A percentile compares a stretch with the other conserved stretches of the same genome.
phyloP scores from a whole-genome alignment of 2,329 filamentous ascomycete genomes.

The Teratosphaeria gauchensis region DNA sequence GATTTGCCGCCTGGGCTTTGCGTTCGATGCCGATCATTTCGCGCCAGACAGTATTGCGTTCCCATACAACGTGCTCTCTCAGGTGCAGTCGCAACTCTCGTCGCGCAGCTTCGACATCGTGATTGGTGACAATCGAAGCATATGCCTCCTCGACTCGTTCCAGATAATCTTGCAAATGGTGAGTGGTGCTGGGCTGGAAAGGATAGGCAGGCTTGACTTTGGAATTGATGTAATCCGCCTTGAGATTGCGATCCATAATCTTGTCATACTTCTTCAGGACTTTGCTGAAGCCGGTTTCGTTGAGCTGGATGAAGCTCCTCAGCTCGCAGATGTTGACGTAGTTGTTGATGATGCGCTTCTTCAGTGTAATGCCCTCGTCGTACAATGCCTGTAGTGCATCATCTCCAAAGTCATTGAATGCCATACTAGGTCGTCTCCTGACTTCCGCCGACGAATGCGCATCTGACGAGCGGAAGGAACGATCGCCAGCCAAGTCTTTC shows the following conservation, averaged over 20 bases:
- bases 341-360: constrained; percentile 77
- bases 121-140: constrained; percentile 69
- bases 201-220: constrained; percentile 71
- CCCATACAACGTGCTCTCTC: constrained; percentile 96
- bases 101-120: constrained; percentile 65
- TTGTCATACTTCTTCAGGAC: constrained; percentile 99
- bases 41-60: constrained; percentile 96
- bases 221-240: constrained; percentile 63
- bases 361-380: constrained; percentile 70
- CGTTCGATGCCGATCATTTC: constrained; percentile 98
- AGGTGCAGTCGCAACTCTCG: constrained; percentile 84
- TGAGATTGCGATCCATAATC: constrained; percentile 74
- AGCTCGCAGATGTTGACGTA: constrained; percentile 93
- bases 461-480: neutral
- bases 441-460: constrained; percentile 27
- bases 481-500: neutral
- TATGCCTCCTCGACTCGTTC: constrained; percentile 68
- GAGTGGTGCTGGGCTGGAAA: constrained; percentile 65
- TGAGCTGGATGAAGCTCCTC: constrained; percentile 91
- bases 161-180: constrained; percentile 62
- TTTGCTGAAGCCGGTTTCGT: constrained; percentile 92
- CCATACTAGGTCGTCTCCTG: constrained; percentile 53
- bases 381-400: constrained; percentile 61
- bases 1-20: constrained; percentile 84
- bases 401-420: constrained; percentile 71